Evolutionary conservation across 306 rosid species (phyloP).

Genomic region (Potentilla sterilis): DNA sequence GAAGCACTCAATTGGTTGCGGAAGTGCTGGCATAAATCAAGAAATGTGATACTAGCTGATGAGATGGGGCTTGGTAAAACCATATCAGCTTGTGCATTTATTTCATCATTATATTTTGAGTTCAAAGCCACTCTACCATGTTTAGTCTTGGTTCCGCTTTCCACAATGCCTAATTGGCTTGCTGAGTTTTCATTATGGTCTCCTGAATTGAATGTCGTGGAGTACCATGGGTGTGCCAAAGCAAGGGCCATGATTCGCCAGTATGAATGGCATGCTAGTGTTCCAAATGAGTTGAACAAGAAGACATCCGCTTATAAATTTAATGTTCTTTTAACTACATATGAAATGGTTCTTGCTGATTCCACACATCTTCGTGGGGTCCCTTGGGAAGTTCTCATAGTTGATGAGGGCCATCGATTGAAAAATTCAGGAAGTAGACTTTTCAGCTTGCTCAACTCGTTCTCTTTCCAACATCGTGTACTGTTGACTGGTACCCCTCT

Average conservation of each 20-base stretch:
- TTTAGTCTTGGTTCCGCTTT: constrained; percentile 94
- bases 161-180: constrained; percentile 99
- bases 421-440: constrained; percentile 97
- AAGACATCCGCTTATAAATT: constrained; percentile 80
- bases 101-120: constrained; percentile 80
- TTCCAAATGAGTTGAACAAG: constrained; percentile 51
- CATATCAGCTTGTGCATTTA: constrained; percentile 88
- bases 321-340: constrained; percentile 91
- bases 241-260: constrained; percentile 92
- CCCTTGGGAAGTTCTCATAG: constrained; percentile 99
- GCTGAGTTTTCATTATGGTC: constrained; percentile 94
- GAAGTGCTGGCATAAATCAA: constrained; percentile 88
- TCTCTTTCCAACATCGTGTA: constrained; percentile 94
- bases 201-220: constrained; percentile 92
- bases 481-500: constrained; percentile 99
- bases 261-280: constrained; percentile 94
- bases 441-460: constrained; percentile 90
- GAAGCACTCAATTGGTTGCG: constrained; percentile 99
- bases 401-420: constrained; percentile 96
- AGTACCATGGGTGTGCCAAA: constrained; percentile 98
- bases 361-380: constrained; percentile 91
- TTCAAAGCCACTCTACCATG: constrained; percentile 93
- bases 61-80: constrained; percentile 99
- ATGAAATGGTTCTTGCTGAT: constrained; percentile 98
- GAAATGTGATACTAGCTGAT: constrained; percentile 98